These are phyloP conservation scores for Dispira simplex DNA, from an alignment of 192 early-diverging fungal genomes.

Conservation along the genomic window DNA sequence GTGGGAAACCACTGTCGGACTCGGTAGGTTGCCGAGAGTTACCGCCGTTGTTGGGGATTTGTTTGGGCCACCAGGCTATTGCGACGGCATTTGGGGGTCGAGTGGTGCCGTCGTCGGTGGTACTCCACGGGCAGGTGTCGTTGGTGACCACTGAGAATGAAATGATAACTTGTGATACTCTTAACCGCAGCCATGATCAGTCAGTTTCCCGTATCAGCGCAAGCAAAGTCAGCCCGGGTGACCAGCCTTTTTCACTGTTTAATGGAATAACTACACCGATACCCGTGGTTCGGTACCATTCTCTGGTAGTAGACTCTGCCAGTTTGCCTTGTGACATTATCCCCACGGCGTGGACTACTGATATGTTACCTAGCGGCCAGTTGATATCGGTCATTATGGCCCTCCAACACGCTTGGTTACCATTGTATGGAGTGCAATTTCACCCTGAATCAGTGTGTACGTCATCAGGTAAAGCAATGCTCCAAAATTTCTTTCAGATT, in stretches of 20 bases:
- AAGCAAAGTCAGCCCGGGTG: not conserved
- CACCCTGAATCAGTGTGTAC: constrained; percentile 94
- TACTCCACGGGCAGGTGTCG: constrained; percentile 75
- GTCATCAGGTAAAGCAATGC: constrained; percentile 48
- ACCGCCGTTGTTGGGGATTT: constrained; percentile 77
- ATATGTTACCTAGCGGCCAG: not conserved
- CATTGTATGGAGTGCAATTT: constrained; percentile 86
- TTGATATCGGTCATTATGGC: constrained; percentile 47
- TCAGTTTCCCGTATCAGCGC: too few relatives aligned
- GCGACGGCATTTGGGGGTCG: constrained; percentile 46
- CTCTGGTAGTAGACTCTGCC: constrained; percentile 39
- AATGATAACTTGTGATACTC: too few relatives aligned
- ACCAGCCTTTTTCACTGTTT: constrained; percentile 18
- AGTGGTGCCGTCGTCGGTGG: constrained; percentile 43
- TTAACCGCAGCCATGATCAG: too few relatives aligned
- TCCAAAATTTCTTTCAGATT: constrained; percentile 46
- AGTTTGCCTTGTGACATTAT: constrained; percentile 39
- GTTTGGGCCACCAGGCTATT: constrained; percentile 88
- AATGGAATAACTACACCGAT: constrained; percentile 53
- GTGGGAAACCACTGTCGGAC: constrained; percentile 13
- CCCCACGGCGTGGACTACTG: constrained; percentile 38
- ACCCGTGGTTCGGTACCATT: constrained; percentile 80
- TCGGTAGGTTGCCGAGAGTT: constrained; percentile 15
- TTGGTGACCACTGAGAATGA: constrained; percentile 15
- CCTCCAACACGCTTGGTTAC: constrained; percentile 44